Percentiles rank a stretch among this genome's conserved stretches.
These are phyloP conservation scores for Exophiala lecanii-corni DNA, from an alignment of 2,329 filamentous ascomycete species.

Conservation along the genomic window DNA sequence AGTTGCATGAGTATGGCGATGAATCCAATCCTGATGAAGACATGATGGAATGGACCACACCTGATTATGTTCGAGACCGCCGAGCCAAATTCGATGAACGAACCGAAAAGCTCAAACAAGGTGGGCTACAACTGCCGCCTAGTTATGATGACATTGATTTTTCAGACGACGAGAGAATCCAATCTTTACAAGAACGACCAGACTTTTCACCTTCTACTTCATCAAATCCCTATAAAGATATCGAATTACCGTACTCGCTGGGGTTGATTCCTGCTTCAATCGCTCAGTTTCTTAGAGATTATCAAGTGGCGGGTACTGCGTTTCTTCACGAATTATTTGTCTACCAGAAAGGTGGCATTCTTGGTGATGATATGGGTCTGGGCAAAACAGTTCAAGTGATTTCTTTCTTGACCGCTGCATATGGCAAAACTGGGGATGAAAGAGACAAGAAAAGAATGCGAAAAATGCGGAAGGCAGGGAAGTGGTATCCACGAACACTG, in stretches of 20 bases:
- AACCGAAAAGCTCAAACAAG: slow-evolving; percentile 56
- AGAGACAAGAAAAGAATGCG: slow-evolving; percentile 82
- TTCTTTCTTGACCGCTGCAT: slow-evolving; percentile 83
- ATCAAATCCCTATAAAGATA: slow-evolving; percentile 67
- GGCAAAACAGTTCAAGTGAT: slow-evolving; percentile 97
- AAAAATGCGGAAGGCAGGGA: slow-evolving; percentile 63
- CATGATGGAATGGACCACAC: slow-evolving; percentile 56
- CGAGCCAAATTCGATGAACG: slow-evolving; percentile 63
- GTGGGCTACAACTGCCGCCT: slow-evolving; percentile 71
- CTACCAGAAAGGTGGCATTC: slow-evolving; percentile 81
- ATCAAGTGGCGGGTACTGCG: slow-evolving; percentile 78
- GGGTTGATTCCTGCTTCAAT: slow-evolving; percentile 83
- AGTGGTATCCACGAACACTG: slow-evolving; percentile 78
- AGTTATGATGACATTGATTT: slow-evolving; percentile 71
- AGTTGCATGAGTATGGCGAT: slow-evolving; percentile 39
- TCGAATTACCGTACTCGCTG: slow-evolving; percentile 67
- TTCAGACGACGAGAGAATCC: slow-evolving; percentile 62
- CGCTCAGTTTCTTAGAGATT: slow-evolving; percentile 85
- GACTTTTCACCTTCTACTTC: slow-evolving; percentile 60
- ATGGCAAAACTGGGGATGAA: slow-evolving; percentile 89
- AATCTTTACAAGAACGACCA: slow-evolving; percentile 64
- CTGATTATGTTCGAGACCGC: slow-evolving; percentile 68
- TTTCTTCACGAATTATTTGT: slow-evolving; percentile 89
- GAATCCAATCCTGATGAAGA: slow-evolving; percentile 51
- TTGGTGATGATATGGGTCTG: slow-evolving; percentile 96